Percentiles rank a stretch among this genome's conserved stretches.
Evolutionary conservation across 257 asterid genomes (phyloP).

Genomic region (Leptodermis oblonga): DNA sequence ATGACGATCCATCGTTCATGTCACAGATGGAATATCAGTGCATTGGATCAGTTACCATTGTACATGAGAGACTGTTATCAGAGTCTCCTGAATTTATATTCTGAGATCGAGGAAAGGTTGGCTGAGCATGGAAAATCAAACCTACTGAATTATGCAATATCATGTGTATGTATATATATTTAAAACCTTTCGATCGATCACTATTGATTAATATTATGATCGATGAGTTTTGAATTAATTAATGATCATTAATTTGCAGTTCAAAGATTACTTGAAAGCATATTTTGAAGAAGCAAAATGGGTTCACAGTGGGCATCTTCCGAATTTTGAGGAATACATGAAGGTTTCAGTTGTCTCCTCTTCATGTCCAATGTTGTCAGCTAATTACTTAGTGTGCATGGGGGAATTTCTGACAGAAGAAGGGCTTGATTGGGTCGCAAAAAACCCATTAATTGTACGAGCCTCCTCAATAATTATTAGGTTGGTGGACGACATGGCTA

Average conservation of each 20-base stretch:
- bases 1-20: no score
- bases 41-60: no score
- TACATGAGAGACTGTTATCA: no score
- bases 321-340: constrained; percentile 33
- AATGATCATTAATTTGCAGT: not conserved
- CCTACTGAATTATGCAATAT: constrained; percentile 8
- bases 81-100: no score
- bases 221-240: no score
- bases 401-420: no score
- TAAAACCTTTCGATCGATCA: not conserved
- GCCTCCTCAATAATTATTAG: constrained; percentile 5
- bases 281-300: constrained; percentile 34
- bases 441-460: constrained; percentile 14
- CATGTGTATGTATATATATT: constrained; percentile 2
- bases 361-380: constrained; percentile 18
- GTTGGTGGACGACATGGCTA: not conserved
- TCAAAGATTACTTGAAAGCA: constrained; percentile 15
- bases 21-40: constrained; percentile 21
- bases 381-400: no score
- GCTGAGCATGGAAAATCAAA: not conserved
- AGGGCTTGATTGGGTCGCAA: constrained; percentile 20
- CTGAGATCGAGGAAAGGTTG: constrained; percentile 16
- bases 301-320: constrained; percentile 16
- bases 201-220: no score
- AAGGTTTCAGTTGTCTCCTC: constrained; percentile 21